Percentiles rank a stretch among this genome's conserved stretches.
Conservation (phyloP, 208 protist genomes). For the Trypanosomatidae sp. region DNA sequence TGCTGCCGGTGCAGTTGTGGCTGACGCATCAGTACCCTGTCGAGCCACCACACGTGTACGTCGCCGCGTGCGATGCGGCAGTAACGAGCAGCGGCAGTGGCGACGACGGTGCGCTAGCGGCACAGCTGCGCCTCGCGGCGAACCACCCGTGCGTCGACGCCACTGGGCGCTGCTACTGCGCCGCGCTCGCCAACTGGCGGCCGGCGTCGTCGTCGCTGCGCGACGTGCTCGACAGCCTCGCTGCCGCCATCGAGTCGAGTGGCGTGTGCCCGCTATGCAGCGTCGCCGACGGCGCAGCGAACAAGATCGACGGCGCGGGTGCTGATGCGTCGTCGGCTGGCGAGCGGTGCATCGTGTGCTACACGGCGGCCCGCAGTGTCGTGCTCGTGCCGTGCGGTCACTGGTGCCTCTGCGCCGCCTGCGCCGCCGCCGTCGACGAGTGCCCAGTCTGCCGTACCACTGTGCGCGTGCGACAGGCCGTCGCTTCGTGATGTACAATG, state of each 20-base stretch:
- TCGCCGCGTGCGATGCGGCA: constrained; percentile 3
- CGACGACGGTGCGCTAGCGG: background rate
- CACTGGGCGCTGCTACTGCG: constrained; percentile 32
- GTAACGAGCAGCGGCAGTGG: background rate
- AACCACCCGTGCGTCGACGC: constrained; percentile 44
- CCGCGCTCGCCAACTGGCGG: constrained; percentile 28
- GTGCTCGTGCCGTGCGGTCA: constrained; percentile 47
- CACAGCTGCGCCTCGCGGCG: constrained; percentile 12
- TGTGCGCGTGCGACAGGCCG: constrained; percentile 26
- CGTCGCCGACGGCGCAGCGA: constrained; percentile 6
- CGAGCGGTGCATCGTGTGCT: constrained; percentile 26
- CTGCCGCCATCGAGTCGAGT: constrained; percentile 10
- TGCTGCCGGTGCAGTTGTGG: constrained; percentile 49
- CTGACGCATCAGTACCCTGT: constrained; percentile 30
- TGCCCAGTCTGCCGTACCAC: constrained; percentile 34
- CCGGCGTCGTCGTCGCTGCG: constrained; percentile 19
- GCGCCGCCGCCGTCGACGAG: constrained; percentile 22
- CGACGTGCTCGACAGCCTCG: constrained; percentile 11
- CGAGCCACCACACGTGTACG: constrained; percentile 34
- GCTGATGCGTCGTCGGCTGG: background rate
- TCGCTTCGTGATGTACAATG: constrained; percentile 5
- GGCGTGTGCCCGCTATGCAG: constrained; percentile 27
- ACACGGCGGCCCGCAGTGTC: constrained; percentile 12
- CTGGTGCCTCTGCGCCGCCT: constrained; percentile 28
- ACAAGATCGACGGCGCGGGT: background rate